phyloP scores from a whole-genome alignment of 2,329 filamentous ascomycete genomes.

The Sporothrix euskadiensis region DNA sequence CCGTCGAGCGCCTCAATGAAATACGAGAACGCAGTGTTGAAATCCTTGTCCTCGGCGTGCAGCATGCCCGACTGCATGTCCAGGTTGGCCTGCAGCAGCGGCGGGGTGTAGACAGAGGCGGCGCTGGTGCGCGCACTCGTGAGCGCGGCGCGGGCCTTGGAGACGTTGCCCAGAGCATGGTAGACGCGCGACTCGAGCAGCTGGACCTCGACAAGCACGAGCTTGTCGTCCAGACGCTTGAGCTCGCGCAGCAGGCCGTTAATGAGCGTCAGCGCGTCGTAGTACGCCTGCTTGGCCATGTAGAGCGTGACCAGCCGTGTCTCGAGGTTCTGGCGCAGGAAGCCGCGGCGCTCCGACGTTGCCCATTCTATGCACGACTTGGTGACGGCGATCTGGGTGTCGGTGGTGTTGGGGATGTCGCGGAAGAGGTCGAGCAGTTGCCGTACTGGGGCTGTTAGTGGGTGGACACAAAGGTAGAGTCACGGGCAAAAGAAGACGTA shows the following conservation, averaged over 20 bases:
- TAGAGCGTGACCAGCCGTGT: constrained; percentile 89
- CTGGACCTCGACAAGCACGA: constrained; percentile 96
- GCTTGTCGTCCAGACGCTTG: constrained; percentile 97
- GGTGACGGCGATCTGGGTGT: constrained; percentile 91
- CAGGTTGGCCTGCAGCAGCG: constrained; percentile 88
- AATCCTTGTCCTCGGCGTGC: constrained; percentile 97
- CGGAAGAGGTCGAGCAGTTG: constrained; percentile 95
- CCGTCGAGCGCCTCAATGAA: constrained; percentile 99
- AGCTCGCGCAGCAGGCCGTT: constrained; percentile 94
- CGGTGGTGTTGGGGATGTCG: constrained; percentile 89
- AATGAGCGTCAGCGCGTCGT: constrained; percentile 94
- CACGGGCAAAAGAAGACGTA: constrained; percentile 48
- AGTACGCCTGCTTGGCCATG: constrained; percentile 97
- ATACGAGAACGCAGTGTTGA: constrained; percentile 98
- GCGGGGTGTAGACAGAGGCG: constrained; percentile 95
- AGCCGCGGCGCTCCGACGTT: constrained; percentile 87
- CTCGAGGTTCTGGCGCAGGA: constrained; percentile 97
- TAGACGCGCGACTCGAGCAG: constrained; percentile 96
- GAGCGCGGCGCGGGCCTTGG: constrained; percentile 91
- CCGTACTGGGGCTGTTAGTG: constrained; percentile 64
- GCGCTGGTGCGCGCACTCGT: constrained; percentile 93
- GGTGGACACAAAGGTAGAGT: not conserved
- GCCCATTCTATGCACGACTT: constrained; percentile 99
- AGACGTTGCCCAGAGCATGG: constrained; percentile 93
- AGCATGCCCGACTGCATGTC: constrained; percentile 99